Evolutionary conservation across 768 basidiomycete species (phyloP), one percentile per base, ranked within the genome.

Genomic region (Auricularia sp.): DNA sequence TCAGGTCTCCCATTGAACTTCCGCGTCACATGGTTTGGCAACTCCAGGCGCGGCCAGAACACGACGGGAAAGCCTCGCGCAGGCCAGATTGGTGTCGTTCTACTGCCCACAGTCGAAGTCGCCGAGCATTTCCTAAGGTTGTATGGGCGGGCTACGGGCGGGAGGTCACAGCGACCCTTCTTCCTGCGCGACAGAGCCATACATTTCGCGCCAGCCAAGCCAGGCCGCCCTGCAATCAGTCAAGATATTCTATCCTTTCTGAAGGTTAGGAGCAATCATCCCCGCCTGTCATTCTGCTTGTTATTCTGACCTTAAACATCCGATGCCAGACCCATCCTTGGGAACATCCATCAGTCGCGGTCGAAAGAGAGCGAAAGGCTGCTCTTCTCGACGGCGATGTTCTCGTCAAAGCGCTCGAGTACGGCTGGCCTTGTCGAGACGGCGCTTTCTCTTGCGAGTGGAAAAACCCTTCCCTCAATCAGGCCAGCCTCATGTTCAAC

Each of bases 401-500:
- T 33, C 64, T 68, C 6, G 69, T 85, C 61, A 66, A 66, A 3
- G 69, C 73, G 3, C 67, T 88, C 34, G 85, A 86, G 68, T 85
- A 86, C 67, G 82, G 84, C 14, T 85, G 85, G 85, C 75, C 79
- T 68, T 86, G 85, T 66, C 78, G 85, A n/a, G 85, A 85, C 68
- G 71, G 75, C 3, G 76, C 79, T 0, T 80, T 83, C 65, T 89
- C 87, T 18, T 71, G 82, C 54, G 86, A 88, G 72, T 85, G 81
- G 79, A 83, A 64, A 33, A 59, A 29, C 10, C 56, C 56, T 6
- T 33, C 56, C 7, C 56, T 59, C 8, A 8, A 13, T 7, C 24
- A 59, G 6, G 56, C 56, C 29, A 59, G 14, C 24, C 56, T 59
- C 10, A 14, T 14, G 4, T 59, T 59, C 56, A 59, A 59, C 29